Evolutionary conservation across 495 filamentous ascomycete genomes (phyloP).

Genomic region (Lasiosphaeria miniovina): DNA sequence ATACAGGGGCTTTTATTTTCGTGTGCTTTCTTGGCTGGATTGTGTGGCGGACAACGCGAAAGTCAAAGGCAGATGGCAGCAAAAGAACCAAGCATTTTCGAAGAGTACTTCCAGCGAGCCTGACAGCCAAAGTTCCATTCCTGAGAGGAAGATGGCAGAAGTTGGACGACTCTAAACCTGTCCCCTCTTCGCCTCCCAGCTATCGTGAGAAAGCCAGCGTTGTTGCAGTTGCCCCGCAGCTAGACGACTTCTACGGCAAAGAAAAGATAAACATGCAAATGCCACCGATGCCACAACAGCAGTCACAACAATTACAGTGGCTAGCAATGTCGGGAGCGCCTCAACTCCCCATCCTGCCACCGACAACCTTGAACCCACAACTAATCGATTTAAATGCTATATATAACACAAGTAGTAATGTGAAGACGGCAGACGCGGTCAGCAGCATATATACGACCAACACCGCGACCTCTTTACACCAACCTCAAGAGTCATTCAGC

Average conservation of each 20-base stretch:
- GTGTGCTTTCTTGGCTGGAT: conserved; percentile 41
- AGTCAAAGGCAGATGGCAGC: conserved; percentile 20
- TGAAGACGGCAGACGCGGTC: conserved; percentile 3
- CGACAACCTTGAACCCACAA: too few species aligned
- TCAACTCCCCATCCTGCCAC: too few species aligned
- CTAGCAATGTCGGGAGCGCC: too few species aligned
- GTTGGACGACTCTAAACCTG: conserved; percentile 15
- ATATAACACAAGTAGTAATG: neutral
- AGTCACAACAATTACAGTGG: too few species aligned
- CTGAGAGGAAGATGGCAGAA: conserved; percentile 22
- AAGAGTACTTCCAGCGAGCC: conserved; percentile 1
- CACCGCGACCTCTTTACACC: conserved; percentile 11
- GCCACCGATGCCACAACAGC: neutral
- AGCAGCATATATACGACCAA: neutral
- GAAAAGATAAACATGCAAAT: conserved; percentile 22
- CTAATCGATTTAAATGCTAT: neutral
- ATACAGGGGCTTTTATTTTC: conserved; percentile 39
- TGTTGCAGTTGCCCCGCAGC: neutral
- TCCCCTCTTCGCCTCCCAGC: conserved; percentile 26
- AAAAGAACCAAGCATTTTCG: conserved; percentile 14
- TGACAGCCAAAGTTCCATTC: conserved; percentile 15
- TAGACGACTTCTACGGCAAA: conserved; percentile 28
- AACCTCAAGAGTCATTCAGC: conserved; percentile 27
- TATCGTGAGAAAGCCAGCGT: conserved; percentile 31
- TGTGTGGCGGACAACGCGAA: conserved; percentile 36